These are phyloP conservation scores for Thalia dealbata DNA, from an alignment of 176 grass and related monocot genomes.

Conservation along the genomic window DNA sequence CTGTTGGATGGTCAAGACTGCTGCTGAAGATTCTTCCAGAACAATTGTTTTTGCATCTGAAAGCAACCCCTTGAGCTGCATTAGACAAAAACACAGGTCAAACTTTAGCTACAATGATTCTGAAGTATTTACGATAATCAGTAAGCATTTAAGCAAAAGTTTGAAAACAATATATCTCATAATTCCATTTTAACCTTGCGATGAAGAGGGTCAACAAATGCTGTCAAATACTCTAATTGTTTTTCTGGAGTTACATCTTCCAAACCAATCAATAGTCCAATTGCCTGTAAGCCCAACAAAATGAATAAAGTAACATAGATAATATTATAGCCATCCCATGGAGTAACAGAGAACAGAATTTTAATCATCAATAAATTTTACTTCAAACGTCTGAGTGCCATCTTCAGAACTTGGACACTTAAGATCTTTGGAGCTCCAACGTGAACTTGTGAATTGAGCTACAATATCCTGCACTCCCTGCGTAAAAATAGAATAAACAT, in stretches of 20 bases:
- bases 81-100: slow-evolving; percentile 4
- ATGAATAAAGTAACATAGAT: slow-evolving; percentile 19
- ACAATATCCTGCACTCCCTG: slow-evolving; percentile 81
- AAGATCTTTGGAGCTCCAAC: slow-evolving; percentile 46
- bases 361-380: slow-evolving; percentile 24
- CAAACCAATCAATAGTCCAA: slow-evolving; percentile 85
- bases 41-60: slow-evolving; percentile 56
- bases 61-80: slow-evolving; percentile 65
- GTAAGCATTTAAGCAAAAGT: not conserved
- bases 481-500: slow-evolving; percentile 20
- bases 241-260: slow-evolving; percentile 79
- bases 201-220: slow-evolving; percentile 76
- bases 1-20: slow-evolving; percentile 46
- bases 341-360: not conserved
- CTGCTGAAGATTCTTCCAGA: slow-evolving; percentile 54
- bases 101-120: not conserved
- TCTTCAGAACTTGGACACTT: slow-evolving; percentile 72
- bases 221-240: slow-evolving; percentile 67
- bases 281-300: slow-evolving; percentile 42
- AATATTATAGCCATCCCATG: not conserved
- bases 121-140: slow-evolving; percentile 14
- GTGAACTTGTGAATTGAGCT: slow-evolving; percentile 43
- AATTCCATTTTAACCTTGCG: slow-evolving; percentile 45
- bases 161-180: not conserved
- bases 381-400: slow-evolving; percentile 95